A percentile compares a stretch with the other conserved stretches of the same genome.
These are phyloP conservation scores for Dissophora ornata DNA, from an alignment of 192 early-diverging fungal species.

Conservation along the genomic window DNA sequence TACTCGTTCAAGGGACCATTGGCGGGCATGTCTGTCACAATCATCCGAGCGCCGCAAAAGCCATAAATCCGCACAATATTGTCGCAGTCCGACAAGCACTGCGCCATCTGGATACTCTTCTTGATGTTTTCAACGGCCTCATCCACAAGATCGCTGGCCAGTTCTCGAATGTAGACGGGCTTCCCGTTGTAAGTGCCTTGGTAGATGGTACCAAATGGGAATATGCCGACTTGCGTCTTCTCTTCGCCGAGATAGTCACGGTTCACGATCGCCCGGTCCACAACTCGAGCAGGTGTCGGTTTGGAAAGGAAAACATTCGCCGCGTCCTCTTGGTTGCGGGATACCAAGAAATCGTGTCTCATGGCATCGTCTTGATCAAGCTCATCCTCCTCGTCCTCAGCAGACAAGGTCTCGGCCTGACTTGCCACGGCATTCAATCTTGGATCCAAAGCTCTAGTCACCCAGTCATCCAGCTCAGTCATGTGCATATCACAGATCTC, in stretches of 20 bases:
- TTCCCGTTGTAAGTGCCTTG: constrained; percentile 7
- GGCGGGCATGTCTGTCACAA: constrained; percentile 8
- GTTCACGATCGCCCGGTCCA: constrained; percentile 2
- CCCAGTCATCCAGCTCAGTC: constrained; percentile 3
- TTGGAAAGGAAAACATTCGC: neutral
- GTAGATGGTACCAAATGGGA: constrained; percentile 23
- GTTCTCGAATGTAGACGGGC: constrained; percentile 10
- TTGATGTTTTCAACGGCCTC: neutral
- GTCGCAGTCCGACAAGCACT: constrained; percentile 11
- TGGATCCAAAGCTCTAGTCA: constrained; percentile 8
- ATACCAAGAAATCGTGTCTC: constrained; percentile 3
- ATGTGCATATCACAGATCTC: constrained; percentile 11
- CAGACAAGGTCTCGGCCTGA: neutral
- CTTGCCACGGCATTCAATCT: neutral
- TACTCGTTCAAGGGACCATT: constrained; percentile 16
- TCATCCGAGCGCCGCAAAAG: constrained; percentile 2
- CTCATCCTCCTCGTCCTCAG: constrained; percentile 4
- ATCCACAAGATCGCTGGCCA: neutral
- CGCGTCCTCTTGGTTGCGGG: constrained; percentile 4
- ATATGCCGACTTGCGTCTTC: neutral
- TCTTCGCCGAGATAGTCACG: constrained; percentile 11
- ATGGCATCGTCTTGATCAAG: constrained; percentile 6
- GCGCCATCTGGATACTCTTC: neutral
- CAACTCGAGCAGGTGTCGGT: neutral
- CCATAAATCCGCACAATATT: constrained; percentile 20